Conservation (phyloP, 768 basidiomycete species). For the Lactarius akahatsu region DNA sequence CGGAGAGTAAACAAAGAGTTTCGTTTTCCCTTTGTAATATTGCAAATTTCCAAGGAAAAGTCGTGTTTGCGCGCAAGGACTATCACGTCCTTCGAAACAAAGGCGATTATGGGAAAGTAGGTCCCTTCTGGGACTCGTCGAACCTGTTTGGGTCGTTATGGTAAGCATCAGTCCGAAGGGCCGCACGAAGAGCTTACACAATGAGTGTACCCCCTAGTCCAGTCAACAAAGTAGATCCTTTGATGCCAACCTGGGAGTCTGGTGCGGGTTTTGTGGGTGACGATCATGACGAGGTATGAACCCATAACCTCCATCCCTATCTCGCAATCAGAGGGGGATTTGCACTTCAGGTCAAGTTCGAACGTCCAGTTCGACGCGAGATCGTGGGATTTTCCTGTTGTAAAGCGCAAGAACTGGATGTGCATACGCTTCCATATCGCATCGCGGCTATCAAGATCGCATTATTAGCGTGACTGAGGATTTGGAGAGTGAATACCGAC, state of each 20-base stretch:
- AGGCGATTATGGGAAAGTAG: slow-evolving; percentile 20
- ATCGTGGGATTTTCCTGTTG: slow-evolving; percentile 13
- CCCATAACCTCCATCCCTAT: slow-evolving; percentile 23
- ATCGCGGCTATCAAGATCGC: slow-evolving; percentile 10
- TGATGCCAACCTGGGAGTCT: slow-evolving; percentile 18
- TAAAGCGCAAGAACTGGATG: slow-evolving; percentile 16
- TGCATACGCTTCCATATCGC: slow-evolving; percentile 15
- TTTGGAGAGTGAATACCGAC: slow-evolving; percentile 5
- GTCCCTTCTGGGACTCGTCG: slow-evolving; percentile 20
- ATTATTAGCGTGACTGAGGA: not conserved
- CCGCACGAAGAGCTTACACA: slow-evolving; percentile 11
- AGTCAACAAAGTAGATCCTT: slow-evolving; percentile 17
- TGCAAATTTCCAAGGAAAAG: slow-evolving; percentile 23
- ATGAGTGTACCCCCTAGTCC: slow-evolving; percentile 14
- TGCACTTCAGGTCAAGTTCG: slow-evolving; percentile 19
- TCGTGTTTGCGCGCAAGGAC: slow-evolving; percentile 22
- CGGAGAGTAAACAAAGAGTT: not conserved
- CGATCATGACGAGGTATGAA: slow-evolving; percentile 15
- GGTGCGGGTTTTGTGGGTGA: slow-evolving; percentile 16
- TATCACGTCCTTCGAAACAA: slow-evolving; percentile 21
- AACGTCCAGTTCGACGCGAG: not conserved
- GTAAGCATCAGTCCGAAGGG: not conserved
- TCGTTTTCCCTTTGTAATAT: slow-evolving; percentile 2
- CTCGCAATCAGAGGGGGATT: slow-evolving; percentile 18
- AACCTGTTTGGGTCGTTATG: slow-evolving; percentile 6